Evolutionary conservation across 2,329 filamentous ascomycete genomes (phyloP), one percentile per base, ranked within the genome.

Genomic region (Hypoxylon sp.): DNA sequence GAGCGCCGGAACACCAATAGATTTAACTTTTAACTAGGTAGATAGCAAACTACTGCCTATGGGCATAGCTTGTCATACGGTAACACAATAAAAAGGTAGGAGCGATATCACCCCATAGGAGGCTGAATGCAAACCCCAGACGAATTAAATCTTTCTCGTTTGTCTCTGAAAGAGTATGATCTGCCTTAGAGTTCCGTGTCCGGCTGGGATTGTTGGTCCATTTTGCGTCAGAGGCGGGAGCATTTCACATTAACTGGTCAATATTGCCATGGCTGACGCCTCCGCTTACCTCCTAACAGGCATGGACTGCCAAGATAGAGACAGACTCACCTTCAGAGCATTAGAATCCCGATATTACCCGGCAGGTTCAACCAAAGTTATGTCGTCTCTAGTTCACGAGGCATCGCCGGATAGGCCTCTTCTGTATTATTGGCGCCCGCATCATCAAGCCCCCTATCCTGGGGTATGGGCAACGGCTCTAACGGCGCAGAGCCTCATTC

Each of bases 161-260:
- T 22, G 10, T 14, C 26, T 9, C 33, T 35, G 37, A 13, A 31
- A 35, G 24, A 35, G 26, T 39, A 35, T 11, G 54, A 31, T 53
- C 35, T 42, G 14, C 29, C 24, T 46, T 17, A 13, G 35, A 33
- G 35, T 24, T 17, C 11, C 13, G 24, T 24, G 29, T 47, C 29
- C 0, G 39, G 11, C 17, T 47, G 39, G 19, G 54, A 57, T 5
- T 47, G 54, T 57, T 57, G 54, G 54, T 26, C 26, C 19, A 33
- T 57, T 57, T 42, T 55, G 59, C 59, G 59, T 46, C 52, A 63
- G 59, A 57, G 35, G 61, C 61, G 53, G 54, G 31, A 64, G 39
- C 39, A 58, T 58, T 63, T 35, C 52, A 9, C 31, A 17, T 35
- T 31, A 8, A 39, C 22, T 51, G 60, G 53, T 26, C 51, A 35